Conservation (phyloP, 148 eudicot species). For the Polygonum maritimum region DNA sequence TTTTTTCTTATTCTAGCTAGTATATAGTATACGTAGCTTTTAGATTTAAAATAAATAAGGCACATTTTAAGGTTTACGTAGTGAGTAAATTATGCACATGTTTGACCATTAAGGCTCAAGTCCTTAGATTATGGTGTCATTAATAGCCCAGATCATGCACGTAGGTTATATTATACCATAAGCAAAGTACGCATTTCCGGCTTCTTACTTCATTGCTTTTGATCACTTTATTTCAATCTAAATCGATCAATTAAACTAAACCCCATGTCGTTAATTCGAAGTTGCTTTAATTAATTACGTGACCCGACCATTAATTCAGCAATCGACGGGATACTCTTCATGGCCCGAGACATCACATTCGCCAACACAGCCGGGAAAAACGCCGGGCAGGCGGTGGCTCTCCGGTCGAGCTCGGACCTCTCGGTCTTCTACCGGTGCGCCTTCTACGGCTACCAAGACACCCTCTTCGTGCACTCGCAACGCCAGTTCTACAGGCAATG, state of each 20-base stretch:
- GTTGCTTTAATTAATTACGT: background rate
- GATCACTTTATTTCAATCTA: background rate
- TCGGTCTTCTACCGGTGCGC: constrained; percentile 36
- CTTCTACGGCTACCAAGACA: constrained; percentile 50
- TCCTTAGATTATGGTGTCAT: background rate
- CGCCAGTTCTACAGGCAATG: constrained; percentile 38
- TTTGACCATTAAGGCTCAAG: background rate
- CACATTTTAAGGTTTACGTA: background rate
- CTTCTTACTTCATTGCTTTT: background rate
- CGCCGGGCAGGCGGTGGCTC: constrained; percentile 33
- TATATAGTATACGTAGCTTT: background rate
- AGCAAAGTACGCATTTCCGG: background rate
- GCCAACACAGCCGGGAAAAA: constrained; percentile 37
- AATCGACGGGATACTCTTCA: constrained; percentile 13
- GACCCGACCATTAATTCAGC: background rate
- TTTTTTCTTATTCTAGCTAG: too few species aligned
- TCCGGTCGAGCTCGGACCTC: constrained; percentile 26
- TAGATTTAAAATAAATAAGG: background rate
- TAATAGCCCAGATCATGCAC: background rate
- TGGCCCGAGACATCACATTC: constrained; percentile 13
- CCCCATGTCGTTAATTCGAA: background rate
- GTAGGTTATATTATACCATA: too few species aligned
- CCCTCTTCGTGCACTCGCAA: constrained; percentile 25
- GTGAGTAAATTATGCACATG: background rate
- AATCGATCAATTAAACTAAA: background rate